Evolutionary conservation across 2,329 filamentous ascomycete species (phyloP).

Genomic region (Pseudodiploospora longispora): DNA sequence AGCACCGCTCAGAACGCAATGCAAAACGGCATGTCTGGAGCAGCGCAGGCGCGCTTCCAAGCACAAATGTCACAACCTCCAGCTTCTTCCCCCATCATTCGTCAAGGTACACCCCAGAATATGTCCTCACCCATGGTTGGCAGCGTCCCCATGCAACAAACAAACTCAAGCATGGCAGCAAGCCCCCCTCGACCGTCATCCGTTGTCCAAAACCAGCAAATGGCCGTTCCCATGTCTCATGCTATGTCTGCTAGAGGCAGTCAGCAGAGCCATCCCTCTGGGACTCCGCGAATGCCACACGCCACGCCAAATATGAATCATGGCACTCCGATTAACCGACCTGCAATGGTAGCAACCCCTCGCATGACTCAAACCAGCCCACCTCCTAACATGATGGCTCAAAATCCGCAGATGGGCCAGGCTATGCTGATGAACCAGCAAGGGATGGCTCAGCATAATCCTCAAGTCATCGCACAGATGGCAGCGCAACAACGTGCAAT

Average conservation of each 20-base stretch:
- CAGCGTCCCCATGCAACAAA: conserved; percentile 55
- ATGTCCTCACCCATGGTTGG: conserved; percentile 59
- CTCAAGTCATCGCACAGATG: conserved; percentile 36
- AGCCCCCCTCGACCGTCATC: conserved; percentile 61
- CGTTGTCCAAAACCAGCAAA: conserved; percentile 51
- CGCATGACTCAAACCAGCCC: conserved; percentile 57
- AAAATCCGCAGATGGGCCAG: conserved; percentile 46
- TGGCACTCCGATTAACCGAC: conserved; percentile 48
- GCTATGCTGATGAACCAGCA: conserved; percentile 46
- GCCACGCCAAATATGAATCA: conserved; percentile 54
- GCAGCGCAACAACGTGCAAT: conserved; percentile 39
- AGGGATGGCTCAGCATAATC: conserved; percentile 30
- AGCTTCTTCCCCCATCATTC: conserved; percentile 59
- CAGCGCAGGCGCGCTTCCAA: conserved; percentile 40
- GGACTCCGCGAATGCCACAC: conserved; percentile 54
- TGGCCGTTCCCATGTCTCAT: conserved; percentile 52
- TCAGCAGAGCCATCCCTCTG: conserved; percentile 56
- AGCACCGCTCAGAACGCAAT: conserved; percentile 24
- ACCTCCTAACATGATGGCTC: conserved; percentile 50
- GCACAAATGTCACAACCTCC: conserved; percentile 53
- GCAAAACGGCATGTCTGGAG: conserved; percentile 29
- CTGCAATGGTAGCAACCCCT: conserved; percentile 47
- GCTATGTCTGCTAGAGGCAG: conserved; percentile 57
- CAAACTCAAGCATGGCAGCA: conserved; percentile 58
- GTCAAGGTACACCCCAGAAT: conserved; percentile 56